phyloP scores from a whole-genome alignment of 1,139 yeast genomes.

The Petasospora rhodanensis region DNA sequence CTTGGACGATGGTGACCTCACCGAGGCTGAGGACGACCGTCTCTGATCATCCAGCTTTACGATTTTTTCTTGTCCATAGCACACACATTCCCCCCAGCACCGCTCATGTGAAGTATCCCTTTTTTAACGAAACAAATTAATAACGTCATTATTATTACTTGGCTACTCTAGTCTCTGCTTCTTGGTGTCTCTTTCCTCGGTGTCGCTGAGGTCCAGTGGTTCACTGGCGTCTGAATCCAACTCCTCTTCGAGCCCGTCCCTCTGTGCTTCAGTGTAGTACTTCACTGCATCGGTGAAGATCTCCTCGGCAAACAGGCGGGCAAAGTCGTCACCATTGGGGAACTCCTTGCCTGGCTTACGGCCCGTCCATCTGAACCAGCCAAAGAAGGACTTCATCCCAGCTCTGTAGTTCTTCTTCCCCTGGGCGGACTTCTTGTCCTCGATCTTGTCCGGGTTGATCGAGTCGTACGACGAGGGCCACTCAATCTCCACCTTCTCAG shows the following conservation, averaged over 20 bases:
- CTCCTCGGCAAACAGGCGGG: slow-evolving; percentile 60
- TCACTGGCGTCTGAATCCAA: slow-evolving; percentile 49
- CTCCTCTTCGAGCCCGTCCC: slow-evolving; percentile 50
- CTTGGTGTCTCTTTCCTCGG: slow-evolving; percentile 22
- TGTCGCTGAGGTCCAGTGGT: slow-evolving; percentile 42
- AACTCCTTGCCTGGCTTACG: slow-evolving; percentile 67
- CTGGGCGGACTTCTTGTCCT: slow-evolving; percentile 37
- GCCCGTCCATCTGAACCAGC: slow-evolving; percentile 78
- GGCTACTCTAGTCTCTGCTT: slow-evolving; percentile 17
- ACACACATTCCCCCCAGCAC: too few species aligned
- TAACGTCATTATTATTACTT: too few species aligned
- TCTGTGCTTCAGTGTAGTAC: slow-evolving; percentile 62
- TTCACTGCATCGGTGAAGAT: slow-evolving; percentile 68
- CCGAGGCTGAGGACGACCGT: slow-evolving; percentile 26
- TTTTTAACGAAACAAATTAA: too few species aligned
- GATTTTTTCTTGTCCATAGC: too few species aligned
- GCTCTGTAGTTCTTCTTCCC: slow-evolving; percentile 58
- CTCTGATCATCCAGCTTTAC: too few species aligned
- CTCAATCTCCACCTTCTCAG: slow-evolving; percentile 44
- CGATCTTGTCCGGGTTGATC: slow-evolving; percentile 49
- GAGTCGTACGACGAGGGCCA: slow-evolving; percentile 59
- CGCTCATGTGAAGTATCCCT: too few species aligned
- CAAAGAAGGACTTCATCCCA: slow-evolving; percentile 72
- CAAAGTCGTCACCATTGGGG: slow-evolving; percentile 66
- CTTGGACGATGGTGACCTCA: slow-evolving; percentile 24